phyloP scores from a whole-genome alignment of 2,329 filamentous ascomycete genomes.

The Ceratocystiopsis minuta region DNA sequence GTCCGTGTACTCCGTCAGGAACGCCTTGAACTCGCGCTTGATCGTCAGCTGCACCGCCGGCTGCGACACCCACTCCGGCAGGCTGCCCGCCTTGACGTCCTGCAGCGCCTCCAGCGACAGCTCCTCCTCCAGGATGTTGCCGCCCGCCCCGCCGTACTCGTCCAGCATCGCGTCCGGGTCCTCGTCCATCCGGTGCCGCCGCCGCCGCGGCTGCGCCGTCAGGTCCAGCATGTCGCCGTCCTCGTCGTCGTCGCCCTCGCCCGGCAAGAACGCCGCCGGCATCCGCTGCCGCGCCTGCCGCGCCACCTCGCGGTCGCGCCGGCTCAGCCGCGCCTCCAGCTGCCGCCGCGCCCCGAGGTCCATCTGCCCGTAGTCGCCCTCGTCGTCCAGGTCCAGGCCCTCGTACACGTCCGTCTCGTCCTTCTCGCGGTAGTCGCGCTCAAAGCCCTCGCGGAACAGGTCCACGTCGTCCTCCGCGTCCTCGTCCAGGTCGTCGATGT shows the following conservation, averaged over 20 bases:
- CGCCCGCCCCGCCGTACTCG: slow-evolving; percentile 14
- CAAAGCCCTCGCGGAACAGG: slow-evolving; percentile 56
- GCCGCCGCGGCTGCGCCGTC: slow-evolving; percentile 66
- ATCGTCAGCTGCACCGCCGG: slow-evolving; percentile 83
- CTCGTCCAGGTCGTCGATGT: slow-evolving; percentile 63
- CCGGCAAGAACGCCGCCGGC: slow-evolving; percentile 57
- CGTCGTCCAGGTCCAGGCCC: slow-evolving; percentile 56
- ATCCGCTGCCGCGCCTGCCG: slow-evolving; percentile 41
- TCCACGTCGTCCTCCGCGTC: slow-evolving; percentile 68
- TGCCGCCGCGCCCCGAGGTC: slow-evolving; percentile 47
- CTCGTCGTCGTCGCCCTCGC: slow-evolving; percentile 81
- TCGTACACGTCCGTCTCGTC: slow-evolving; percentile 54
- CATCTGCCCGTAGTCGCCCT: slow-evolving; percentile 55
- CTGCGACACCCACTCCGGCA: slow-evolving; percentile 90
- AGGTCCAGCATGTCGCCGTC: slow-evolving; percentile 72
- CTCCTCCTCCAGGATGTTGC: slow-evolving; percentile 90
- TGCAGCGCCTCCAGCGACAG: slow-evolving; percentile 78
- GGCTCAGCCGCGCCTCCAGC: slow-evolving; percentile 55
- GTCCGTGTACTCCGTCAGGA: slow-evolving; percentile 91
- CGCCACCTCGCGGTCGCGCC: slow-evolving; percentile 54
- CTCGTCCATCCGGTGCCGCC: slow-evolving; percentile 84
- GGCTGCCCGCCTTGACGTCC: slow-evolving; percentile 80
- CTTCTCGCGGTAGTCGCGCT: slow-evolving; percentile 50
- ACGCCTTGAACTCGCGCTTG: slow-evolving; percentile 91
- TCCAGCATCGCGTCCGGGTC: slow-evolving; percentile 84